phyloP scores from a whole-genome alignment of 257 asterid species.

The Thymus mandschuricus region DNA sequence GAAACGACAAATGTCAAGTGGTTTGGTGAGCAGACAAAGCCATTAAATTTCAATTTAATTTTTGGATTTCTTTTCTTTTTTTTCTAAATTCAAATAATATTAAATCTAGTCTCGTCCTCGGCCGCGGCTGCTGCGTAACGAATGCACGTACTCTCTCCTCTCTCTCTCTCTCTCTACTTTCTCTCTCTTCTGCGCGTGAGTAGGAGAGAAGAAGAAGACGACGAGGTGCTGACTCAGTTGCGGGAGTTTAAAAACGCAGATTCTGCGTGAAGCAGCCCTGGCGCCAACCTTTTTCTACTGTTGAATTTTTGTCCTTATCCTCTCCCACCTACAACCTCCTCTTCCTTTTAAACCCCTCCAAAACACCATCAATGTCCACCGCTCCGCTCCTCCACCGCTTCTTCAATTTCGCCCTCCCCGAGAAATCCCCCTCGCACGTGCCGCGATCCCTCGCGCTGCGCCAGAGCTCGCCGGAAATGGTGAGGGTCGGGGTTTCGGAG shows the following conservation, averaged over 20 bases:
- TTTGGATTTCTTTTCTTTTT: too few relatives aligned
- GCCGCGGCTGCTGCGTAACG: too few relatives aligned
- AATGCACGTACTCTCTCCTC: too few relatives aligned
- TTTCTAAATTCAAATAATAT: too few relatives aligned
- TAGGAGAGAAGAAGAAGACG: neutral
- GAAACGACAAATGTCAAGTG: too few relatives aligned
- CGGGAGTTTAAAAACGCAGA: neutral
- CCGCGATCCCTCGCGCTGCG: neutral
- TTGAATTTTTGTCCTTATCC: slow-evolving; percentile 8
- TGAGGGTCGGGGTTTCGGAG: slow-evolving; percentile 18
- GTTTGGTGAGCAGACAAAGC: too few relatives aligned
- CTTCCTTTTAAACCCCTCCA: slow-evolving; percentile 12
- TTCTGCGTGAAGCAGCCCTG: neutral
- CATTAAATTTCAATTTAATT: too few relatives aligned
- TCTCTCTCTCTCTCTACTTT: neutral
- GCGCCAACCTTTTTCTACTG: neutral
- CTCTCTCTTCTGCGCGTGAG: neutral
- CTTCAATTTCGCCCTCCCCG: neutral
- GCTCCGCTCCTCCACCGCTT: neutral
- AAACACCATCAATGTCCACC: neutral
- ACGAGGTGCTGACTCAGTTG: neutral
- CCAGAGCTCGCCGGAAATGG: neutral
- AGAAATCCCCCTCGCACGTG: neutral
- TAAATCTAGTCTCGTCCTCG: too few relatives aligned
- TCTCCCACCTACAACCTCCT: neutral